A percentile compares a stretch with the other conserved stretches of the same genome.
These are phyloP conservation scores for Coelastrella sp. DNA, from an alignment of 139 green algal genomes.

Conservation along the genomic window DNA sequence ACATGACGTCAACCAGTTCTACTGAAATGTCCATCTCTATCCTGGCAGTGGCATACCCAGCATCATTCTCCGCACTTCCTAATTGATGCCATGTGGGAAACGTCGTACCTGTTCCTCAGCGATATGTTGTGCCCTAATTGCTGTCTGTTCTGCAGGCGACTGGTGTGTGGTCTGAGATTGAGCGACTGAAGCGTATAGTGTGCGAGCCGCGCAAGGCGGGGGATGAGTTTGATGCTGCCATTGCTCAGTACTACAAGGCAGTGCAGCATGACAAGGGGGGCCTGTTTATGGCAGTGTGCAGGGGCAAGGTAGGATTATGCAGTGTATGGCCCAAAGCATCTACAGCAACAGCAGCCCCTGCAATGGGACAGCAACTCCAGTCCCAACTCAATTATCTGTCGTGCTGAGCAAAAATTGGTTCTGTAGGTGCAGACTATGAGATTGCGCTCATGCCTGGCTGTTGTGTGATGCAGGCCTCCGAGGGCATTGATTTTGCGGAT, in stretches of 20 bases:
- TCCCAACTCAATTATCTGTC: neutral
- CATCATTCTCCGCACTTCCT: too few species aligned
- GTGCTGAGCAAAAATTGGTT: too few species aligned
- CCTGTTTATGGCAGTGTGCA: conserved; percentile 93
- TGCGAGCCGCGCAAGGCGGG: conserved; percentile 78
- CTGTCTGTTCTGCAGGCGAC: conserved; percentile 69
- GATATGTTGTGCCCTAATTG: neutral
- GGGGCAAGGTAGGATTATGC: conserved; percentile 87
- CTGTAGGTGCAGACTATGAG: neutral
- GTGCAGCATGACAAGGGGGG: conserved; percentile 73
- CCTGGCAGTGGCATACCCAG: too few species aligned
- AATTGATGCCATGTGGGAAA: too few species aligned
- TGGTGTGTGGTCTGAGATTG: conserved; percentile 69
- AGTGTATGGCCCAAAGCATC: neutral
- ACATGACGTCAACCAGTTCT: too few species aligned
- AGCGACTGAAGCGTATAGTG: conserved; percentile 78
- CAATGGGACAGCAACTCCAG: neutral
- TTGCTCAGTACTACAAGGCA: conserved; percentile 81
- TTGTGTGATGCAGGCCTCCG: conserved; percentile 77
- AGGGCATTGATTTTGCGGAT: conserved; percentile 98
- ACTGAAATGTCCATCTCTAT: too few species aligned
- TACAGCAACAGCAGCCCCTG: neutral
- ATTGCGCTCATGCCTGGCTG: neutral
- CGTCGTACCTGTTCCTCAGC: too few species aligned
- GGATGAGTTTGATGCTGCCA: conserved; percentile 76